phyloP scores from a whole-genome alignment of 371 early-diverging fungal species.

The Conidiobolus incongruus region DNA sequence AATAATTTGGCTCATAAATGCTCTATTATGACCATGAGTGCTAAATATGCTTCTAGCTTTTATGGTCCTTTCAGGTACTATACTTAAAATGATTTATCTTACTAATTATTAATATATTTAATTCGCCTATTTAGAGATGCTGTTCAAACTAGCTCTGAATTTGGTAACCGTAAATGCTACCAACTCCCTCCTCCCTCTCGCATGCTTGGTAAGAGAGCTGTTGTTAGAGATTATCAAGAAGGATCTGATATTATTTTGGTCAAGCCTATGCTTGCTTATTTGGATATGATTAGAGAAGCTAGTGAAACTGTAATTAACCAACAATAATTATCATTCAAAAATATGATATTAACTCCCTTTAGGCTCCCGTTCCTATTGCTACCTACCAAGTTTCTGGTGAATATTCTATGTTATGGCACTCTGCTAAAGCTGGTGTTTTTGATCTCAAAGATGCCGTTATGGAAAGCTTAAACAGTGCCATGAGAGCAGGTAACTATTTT shows the following conservation, averaged over 20 bases:
- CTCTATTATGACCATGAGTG: slow-evolving; percentile 80
- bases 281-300: slow-evolving; percentile 85
- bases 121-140: slow-evolving; percentile 62
- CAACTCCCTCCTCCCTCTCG: slow-evolving; percentile 81
- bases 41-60: slow-evolving; percentile 83
- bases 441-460: slow-evolving; percentile 60
- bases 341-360: not conserved
- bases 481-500: slow-evolving; percentile 48
- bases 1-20: slow-evolving; percentile 53
- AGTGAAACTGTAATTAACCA: slow-evolving; percentile 26
- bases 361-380: slow-evolving; percentile 41
- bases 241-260: slow-evolving; percentile 95
- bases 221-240: slow-evolving; percentile 72
- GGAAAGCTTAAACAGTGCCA: slow-evolving; percentile 61
- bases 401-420: slow-evolving; percentile 81
- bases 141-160: slow-evolving; percentile 72
- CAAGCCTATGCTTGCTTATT: slow-evolving; percentile 86
- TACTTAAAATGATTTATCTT: not conserved
- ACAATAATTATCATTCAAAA: not conserved
- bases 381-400: slow-evolving; percentile 89
- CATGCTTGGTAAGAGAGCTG: slow-evolving; percentile 71
- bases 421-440: slow-evolving; percentile 71
- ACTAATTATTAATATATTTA: not conserved
- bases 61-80: slow-evolving; percentile 95
- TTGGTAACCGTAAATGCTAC: slow-evolving; percentile 84